Evolutionary conservation across 2,329 filamentous ascomycete genomes (phyloP).

Genomic region (Claviceps sorghi): DNA sequence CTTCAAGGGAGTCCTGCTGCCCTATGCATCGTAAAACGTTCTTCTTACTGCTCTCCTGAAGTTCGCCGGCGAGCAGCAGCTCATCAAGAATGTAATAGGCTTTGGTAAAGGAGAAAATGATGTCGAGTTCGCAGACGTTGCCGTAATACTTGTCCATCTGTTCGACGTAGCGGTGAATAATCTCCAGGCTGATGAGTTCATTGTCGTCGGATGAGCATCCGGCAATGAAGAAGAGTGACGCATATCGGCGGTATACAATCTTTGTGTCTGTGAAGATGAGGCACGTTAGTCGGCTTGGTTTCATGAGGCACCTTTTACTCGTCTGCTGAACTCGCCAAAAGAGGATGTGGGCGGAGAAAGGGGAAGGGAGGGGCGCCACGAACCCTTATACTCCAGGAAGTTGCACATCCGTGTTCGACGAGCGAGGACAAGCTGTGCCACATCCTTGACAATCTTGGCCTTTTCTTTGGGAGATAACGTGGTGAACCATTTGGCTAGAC

Average conservation of each 20-base stretch:
- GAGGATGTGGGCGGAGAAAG: neutral
- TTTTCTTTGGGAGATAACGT: constrained; percentile 96
- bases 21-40: constrained; percentile 92
- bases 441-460: constrained; percentile 99
- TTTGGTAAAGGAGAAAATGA: constrained; percentile 99
- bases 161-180: constrained; percentile 98
- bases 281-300: neutral
- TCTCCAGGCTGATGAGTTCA: constrained; percentile 93
- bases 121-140: constrained; percentile 97
- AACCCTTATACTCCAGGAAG: constrained; percentile 98
- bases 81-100: constrained; percentile 99
- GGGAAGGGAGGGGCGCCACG: constrained; percentile 4
- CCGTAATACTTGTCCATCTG: constrained; percentile 99
- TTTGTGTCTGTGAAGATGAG: constrained; percentile 59
- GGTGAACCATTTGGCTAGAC: constrained; percentile 98
- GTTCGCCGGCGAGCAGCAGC: constrained; percentile 82
- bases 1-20: constrained; percentile 93
- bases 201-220: constrained; percentile 96
- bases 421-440: constrained; percentile 91
- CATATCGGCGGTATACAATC: constrained; percentile 96
- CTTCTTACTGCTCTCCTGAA: constrained; percentile 99
- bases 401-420: constrained; percentile 98
- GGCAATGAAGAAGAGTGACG: constrained; percentile 97
- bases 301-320: neutral
- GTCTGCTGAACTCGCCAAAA: neutral